phyloP scores from a whole-genome alignment of 179 eudicot species.

The Spergularia azorica region DNA sequence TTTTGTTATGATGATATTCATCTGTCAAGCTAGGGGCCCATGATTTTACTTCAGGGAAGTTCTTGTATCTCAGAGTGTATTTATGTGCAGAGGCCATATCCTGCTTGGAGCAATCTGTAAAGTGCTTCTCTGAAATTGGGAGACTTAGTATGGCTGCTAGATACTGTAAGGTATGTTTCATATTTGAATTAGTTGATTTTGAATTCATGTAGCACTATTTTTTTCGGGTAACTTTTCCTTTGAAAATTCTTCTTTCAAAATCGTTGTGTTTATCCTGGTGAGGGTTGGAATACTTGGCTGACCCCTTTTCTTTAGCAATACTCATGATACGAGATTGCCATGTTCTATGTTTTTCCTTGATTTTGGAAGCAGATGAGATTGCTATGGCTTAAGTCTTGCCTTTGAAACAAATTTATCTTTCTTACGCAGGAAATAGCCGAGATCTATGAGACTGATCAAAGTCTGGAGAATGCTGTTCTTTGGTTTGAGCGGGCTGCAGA shows the following conservation, averaged over 20 bases:
- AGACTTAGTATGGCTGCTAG: conserved; percentile 84
- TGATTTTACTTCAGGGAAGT: background rate
- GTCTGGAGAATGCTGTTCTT: conserved; percentile 67
- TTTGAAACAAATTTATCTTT: conserved; percentile 13
- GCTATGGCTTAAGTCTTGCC: too few species aligned
- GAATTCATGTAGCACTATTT: background rate
- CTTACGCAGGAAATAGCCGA: conserved; percentile 88
- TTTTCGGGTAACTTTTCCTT: background rate
- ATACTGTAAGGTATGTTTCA: conserved; percentile 69
- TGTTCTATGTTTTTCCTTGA: background rate
- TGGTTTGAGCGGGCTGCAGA: conserved; percentile 84
- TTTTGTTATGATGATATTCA: background rate
- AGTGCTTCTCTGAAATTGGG: conserved; percentile 78
- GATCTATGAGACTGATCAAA: conserved; percentile 64
- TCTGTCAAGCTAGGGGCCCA: background rate
- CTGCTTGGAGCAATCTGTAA: conserved; percentile 65
- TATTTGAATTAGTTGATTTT: background rate
- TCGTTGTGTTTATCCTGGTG: too few species aligned
- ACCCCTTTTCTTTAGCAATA: background rate
- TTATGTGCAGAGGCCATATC: conserved; percentile 69
- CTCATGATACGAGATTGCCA: background rate
- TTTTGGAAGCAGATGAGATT: background rate
- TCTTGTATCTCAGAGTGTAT: conserved; percentile 10
- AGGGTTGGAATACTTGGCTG: background rate
- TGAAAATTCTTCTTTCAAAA: too few species aligned